Percentiles rank a stretch among this genome's conserved stretches.
Conservation (phyloP, 345 rosid genomes). For the Populus tremula region DNA sequence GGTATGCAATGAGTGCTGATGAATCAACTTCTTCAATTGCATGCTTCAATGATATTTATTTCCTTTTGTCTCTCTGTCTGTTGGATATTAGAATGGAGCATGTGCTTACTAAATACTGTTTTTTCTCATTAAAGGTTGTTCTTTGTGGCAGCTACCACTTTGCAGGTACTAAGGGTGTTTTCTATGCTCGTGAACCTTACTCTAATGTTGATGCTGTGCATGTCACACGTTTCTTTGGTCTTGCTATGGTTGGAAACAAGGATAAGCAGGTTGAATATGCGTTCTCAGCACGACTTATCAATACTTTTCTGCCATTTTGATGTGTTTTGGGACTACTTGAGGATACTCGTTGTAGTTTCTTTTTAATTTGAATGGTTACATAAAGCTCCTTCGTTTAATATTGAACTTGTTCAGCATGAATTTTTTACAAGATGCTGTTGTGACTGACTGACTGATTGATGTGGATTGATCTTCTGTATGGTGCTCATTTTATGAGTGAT, state of each 20-base stretch:
- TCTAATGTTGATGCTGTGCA: constrained; percentile 62
- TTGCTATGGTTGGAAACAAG: constrained; percentile 86
- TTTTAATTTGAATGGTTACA: not conserved
- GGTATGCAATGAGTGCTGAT: constrained; percentile 38
- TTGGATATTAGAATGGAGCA: not conserved
- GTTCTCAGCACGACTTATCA: not conserved
- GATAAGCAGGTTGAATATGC: constrained; percentile 65
- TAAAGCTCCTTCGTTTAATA: not conserved
- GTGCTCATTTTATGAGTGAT: not conserved
- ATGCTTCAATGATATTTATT: not conserved
- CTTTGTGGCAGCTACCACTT: constrained; percentile 67
- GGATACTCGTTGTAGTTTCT: not conserved
- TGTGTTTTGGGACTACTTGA: not conserved
- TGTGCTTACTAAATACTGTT: constrained; percentile 1
- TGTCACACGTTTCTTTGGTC: constrained; percentile 89
- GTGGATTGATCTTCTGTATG: not conserved
- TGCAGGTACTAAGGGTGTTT: constrained; percentile 78
- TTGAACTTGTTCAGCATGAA: too few relatives aligned
- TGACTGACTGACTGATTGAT: not conserved
- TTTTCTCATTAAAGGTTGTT: constrained; percentile 17
- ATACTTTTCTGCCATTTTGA: not conserved
- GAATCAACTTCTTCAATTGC: not conserved
- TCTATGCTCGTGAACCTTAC: constrained; percentile 89
- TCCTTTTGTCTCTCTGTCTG: not conserved
- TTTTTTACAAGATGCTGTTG: too few relatives aligned